Percentiles rank a stretch among this genome's conserved stretches.
Conservation (phyloP, 176 grass and related monocot species). For the Luzula sylvatica region DNA sequence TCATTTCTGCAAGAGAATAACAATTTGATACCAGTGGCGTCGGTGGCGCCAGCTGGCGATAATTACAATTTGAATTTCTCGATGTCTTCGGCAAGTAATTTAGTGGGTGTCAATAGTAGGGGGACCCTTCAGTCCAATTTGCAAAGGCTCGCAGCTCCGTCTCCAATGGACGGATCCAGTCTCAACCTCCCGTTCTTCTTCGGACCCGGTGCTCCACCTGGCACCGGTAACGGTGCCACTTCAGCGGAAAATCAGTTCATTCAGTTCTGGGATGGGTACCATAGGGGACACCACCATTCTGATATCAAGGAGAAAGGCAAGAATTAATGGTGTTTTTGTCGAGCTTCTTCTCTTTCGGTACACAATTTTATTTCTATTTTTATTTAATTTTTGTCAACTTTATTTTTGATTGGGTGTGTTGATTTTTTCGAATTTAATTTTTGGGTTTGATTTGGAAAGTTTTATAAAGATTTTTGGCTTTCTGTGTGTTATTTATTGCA, state of each 20-base stretch:
- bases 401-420: constrained; percentile 11
- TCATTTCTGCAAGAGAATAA: constrained; percentile 34
- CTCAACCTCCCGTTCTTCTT: constrained; percentile 57
- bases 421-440: background rate
- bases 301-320: constrained; percentile 66
- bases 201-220: constrained; percentile 16
- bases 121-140: constrained; percentile 99
- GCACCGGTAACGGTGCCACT: constrained; percentile 23
- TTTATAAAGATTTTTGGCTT: constrained; percentile 6
- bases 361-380: background rate
- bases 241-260: constrained; percentile 31
- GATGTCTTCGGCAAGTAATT: constrained; percentile 34
- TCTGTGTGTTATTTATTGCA: constrained; percentile 20
- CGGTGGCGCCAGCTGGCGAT: constrained; percentile 22
- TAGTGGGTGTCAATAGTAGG: constrained; percentile 57
- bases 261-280: constrained; percentile 62
- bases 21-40: constrained; percentile 36
- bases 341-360: background rate
- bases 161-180: constrained; percentile 44
- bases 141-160: constrained; percentile 35
- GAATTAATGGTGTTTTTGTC: constrained; percentile 31
- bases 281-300: constrained; percentile 19
- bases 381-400: background rate
- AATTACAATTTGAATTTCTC: constrained; percentile 79
- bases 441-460: background rate